A percentile compares a stretch with the other conserved stretches of the same genome.
Conservation (phyloP, 176 grass and related monocot species). For the Musa acuminata region DNA sequence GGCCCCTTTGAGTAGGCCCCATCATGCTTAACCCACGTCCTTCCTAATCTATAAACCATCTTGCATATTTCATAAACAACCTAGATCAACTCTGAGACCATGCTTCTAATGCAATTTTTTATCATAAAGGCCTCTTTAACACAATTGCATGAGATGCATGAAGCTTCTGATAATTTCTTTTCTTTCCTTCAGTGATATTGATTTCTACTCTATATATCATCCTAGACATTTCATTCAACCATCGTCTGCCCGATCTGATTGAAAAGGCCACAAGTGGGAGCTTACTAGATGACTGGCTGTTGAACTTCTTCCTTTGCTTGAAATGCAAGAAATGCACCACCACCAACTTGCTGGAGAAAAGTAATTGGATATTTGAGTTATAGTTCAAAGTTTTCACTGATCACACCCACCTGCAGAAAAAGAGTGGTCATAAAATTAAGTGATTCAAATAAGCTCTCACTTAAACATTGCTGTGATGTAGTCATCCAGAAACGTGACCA, state of each 20-base stretch:
- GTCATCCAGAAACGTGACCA: no score
- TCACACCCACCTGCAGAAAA: not conserved
- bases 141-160: no score
- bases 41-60: not conserved
- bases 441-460: not conserved
- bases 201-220: no score
- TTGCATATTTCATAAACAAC: not conserved
- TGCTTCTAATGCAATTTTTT: not conserved
- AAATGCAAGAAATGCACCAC: constrained; percentile 13
- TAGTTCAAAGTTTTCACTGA: not conserved
- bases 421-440: not conserved
- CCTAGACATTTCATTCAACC: no score
- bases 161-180: no score
- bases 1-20: no score
- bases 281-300: not conserved
- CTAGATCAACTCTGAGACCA: not conserved
- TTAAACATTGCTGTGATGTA: no score
- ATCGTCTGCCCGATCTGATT: not conserved
- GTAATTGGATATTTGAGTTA: not conserved
- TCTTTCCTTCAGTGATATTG: no score
- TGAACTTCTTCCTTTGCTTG: constrained; percentile 14
- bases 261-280: not conserved
- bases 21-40: not conserved
- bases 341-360: constrained; percentile 4
- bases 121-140: no score